Percentiles rank a stretch among this genome's conserved stretches.
Conservation (phyloP, 129 eudicot species). For the Flaveria ramosissima region DNA sequence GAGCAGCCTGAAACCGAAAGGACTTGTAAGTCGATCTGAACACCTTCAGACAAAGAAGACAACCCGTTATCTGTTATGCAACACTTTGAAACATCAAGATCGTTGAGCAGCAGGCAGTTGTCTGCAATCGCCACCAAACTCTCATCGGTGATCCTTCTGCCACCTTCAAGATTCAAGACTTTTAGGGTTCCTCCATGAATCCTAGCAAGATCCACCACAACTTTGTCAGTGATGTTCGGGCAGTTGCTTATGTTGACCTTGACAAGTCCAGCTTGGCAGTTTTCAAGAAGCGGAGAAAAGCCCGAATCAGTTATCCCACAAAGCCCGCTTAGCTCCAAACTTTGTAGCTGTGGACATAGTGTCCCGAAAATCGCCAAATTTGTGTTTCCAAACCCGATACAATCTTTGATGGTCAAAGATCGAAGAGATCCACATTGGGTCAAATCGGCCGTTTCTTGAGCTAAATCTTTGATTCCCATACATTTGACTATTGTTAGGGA, state of each 20-base stretch:
- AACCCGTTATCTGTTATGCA: constrained; percentile 71
- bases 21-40: constrained; percentile 54
- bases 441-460: constrained; percentile 32
- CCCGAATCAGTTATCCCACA: constrained; percentile 68
- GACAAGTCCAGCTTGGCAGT: constrained; percentile 59
- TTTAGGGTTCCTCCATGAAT: constrained; percentile 75
- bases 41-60: constrained; percentile 54
- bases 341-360: constrained; percentile 70
- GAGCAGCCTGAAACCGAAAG: constrained; percentile 89
- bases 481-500: constrained; percentile 76
- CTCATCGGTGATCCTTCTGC: constrained; percentile 67
- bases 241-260: constrained; percentile 73
- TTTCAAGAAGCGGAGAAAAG: constrained; percentile 57
- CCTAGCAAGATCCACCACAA: constrained; percentile 50
- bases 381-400: constrained; percentile 67
- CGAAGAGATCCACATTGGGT: constrained; percentile 75
- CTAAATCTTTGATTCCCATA: constrained; percentile 72
- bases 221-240: constrained; percentile 59
- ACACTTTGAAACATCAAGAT: constrained; percentile 82
- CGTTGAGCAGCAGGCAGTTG: constrained; percentile 58
- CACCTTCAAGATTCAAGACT: constrained; percentile 75
- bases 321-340: constrained; percentile 77
- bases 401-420: constrained; percentile 61
- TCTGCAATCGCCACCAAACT: constrained; percentile 62
- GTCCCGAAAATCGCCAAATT: constrained; percentile 63